Base-by-base conservation (phyloP, 2,329 filamentous ascomycete species). In the Fusarium sp. region DNA sequence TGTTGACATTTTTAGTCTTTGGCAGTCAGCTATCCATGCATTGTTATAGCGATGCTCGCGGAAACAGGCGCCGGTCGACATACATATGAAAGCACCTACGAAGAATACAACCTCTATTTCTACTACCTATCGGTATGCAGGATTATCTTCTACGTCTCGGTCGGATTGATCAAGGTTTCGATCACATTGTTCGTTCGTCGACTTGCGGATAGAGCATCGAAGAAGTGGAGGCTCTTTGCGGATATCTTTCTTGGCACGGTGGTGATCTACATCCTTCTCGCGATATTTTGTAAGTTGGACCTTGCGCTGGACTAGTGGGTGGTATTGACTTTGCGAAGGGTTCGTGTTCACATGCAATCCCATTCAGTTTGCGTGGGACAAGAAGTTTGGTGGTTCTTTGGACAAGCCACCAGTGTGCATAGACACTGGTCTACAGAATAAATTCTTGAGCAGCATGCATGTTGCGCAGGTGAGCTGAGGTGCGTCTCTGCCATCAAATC, bases 381-480 rank as follows among this genome's bases (percentile, higher is more conserved):
- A 72, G 18, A 70, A 61, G 13, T 52, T 54, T 49, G 69, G 57
- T 53, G 69, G 67, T 8, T 70, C 67, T 40, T 10, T 72, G 5
- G 49, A 72, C 1, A 37, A 50, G 25, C 32, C 69, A 11, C 40
- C 62, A 23, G 37, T 71, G 2, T 72, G 67, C 15, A 25, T 67
- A 16, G 44, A 67, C n/a, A 42, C 61, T 2, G 19, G 19, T 1
- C 47, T 72, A 6, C 62, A 71, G 11, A 72, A 71, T 2, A 71
- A 32, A 10, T 71, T 72, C 16, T 21, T 71, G 8, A 72, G 69
- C 18, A 72, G 69, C n/a, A 71, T 72, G 69, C 69, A 67, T 42
- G 69, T 72, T 43, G 67, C 67, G 33, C 69, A 72, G 53, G 67
- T 71, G 23, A 57, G 16, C 5, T 7, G 2, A 44, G 3, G 6